Conservation (phyloP, 2,329 filamentous ascomycete species). For the Curvularia eragrostidis region DNA sequence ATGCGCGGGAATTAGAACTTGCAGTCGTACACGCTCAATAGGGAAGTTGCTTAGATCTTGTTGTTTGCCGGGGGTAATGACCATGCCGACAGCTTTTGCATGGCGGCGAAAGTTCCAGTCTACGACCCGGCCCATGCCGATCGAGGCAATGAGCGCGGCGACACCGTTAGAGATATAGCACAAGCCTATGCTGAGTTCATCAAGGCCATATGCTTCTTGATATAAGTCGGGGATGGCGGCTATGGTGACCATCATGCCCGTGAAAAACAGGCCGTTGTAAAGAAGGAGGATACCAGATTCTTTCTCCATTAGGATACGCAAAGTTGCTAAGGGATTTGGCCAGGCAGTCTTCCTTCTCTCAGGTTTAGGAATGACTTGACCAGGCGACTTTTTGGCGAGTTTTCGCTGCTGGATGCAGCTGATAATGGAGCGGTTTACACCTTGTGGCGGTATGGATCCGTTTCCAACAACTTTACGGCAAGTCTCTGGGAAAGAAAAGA, state of each 20-base stretch:
- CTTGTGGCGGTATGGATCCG: slow-evolving; percentile 43
- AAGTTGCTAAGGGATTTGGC: slow-evolving; percentile 37
- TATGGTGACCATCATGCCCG: slow-evolving; percentile 40
- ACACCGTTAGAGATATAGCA: slow-evolving; percentile 43
- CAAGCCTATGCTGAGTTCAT: slow-evolving; percentile 39
- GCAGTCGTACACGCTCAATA: slow-evolving; percentile 55
- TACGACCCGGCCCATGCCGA: slow-evolving; percentile 54
- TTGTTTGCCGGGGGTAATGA: slow-evolving; percentile 65
- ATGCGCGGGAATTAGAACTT: slow-evolving; percentile 51
- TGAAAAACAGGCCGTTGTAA: slow-evolving; percentile 46
- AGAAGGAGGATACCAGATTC: slow-evolving; percentile 42
- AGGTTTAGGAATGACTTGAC: slow-evolving; percentile 1
- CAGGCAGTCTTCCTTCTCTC: slow-evolving; percentile 30
- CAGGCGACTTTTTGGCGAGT: slow-evolving; percentile 10
- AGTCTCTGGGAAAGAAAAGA: slow-evolving; percentile 54
- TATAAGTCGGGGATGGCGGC: slow-evolving; percentile 38
- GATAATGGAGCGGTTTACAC: slow-evolving; percentile 41
- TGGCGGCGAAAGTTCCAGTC: slow-evolving; percentile 77
- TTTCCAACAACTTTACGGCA: slow-evolving; percentile 55
- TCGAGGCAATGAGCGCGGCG: slow-evolving; percentile 34
- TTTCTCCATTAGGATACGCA: slow-evolving; percentile 40
- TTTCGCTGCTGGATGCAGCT: slow-evolving; percentile 40
- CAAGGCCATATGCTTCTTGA: slow-evolving; percentile 36
- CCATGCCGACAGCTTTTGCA: slow-evolving; percentile 66
- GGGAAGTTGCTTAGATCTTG: slow-evolving; percentile 60